Conservation (phyloP, 2,329 filamentous ascomycete species). For the Talaromyces sp. region DNA sequence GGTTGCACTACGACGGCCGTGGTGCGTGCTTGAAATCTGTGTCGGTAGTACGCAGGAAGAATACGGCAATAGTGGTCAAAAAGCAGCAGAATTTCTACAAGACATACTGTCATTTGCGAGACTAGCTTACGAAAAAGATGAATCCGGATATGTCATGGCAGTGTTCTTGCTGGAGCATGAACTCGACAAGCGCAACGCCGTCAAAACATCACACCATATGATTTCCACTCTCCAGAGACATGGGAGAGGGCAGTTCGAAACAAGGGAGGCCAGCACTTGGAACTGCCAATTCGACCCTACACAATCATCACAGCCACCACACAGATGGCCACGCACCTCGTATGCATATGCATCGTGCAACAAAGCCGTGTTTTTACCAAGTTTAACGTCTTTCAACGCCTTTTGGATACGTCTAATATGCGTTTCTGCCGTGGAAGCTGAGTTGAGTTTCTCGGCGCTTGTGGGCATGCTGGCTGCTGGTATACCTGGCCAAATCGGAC, state of each 20-base stretch:
- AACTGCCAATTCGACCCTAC: neutral
- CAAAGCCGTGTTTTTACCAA: slow-evolving; percentile 6
- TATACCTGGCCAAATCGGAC: neutral
- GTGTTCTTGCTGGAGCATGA: slow-evolving; percentile 11
- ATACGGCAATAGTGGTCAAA: neutral
- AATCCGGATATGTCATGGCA: slow-evolving; percentile 3
- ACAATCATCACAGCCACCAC: neutral
- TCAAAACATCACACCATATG: neutral
- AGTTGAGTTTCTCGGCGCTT: slow-evolving; percentile 1
- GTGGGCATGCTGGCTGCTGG: slow-evolving; percentile 1
- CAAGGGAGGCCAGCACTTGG: neutral
- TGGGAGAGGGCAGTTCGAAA: neutral
- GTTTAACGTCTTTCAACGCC: slow-evolving; percentile 9
- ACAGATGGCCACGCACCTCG: neutral
- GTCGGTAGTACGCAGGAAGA: neutral
- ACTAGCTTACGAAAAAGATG: slow-evolving; percentile 4
- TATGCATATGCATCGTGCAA: slow-evolving; percentile 9
- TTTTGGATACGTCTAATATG: slow-evolving; percentile 12
- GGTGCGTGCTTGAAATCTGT: slow-evolving; percentile 14
- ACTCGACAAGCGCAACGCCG: neutral
- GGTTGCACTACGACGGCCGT: slow-evolving; percentile 7
- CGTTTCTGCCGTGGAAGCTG: slow-evolving; percentile 5
- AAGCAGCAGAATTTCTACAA: neutral
- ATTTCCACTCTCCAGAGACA: neutral
- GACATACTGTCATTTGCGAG: slow-evolving; percentile 2